Base-by-base conservation (phyloP, 345 rosid genomes). In the Euphorbia peplus region DNA sequence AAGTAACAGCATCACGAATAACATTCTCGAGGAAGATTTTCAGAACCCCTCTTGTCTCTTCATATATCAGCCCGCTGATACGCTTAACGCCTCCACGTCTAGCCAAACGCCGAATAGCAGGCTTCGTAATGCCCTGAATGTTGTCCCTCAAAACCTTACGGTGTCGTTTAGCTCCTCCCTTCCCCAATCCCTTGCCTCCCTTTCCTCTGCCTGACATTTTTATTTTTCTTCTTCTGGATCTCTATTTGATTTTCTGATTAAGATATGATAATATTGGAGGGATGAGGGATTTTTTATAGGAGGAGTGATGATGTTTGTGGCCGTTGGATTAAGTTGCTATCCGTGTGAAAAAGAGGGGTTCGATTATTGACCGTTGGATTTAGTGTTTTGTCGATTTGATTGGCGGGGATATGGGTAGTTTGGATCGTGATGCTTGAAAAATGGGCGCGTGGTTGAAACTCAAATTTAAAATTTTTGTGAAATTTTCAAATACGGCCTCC, bases 81-180 rank as follows among this genome's bases (percentile, higher is more conserved):
- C 64, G 64, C 64, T 60, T 60, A 2, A 60, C 64, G 12, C 64
- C 64, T 1, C 64, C 64, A 60, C 64, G 64, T n/a, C 64, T 60
- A 0, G 64, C 64, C 48, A 60, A 24, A 12, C 64, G 64, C 2
- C 64, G 64, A 1, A 60, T 60, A 0, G 64, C 64, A 11, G 64
- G 64, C 29, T n/a, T n/a, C n/a, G n/a, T n/a, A n/a, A n/a, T n/a
- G n/a, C n/a, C n/a, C n/a, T n/a, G n/a, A n/a, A n/a, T n/a, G n/a
- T n/a, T n/a, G n/a, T n/a, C n/a, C n/a, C n/a, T n/a, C n/a, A n/a
- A n/a, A n/a, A n/a, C n/a, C 44, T 60, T 60, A 14, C 64, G 13
- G 29, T 60, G 64, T 16, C 64, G 21, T 18, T 60, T 60, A 14
- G 64, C 64, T 35, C 64, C 64, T 35, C 64, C 64, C 14, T 60